Evolutionary conservation across 148 eudicot species (phyloP).

Genomic region (Silene latifolia): DNA sequence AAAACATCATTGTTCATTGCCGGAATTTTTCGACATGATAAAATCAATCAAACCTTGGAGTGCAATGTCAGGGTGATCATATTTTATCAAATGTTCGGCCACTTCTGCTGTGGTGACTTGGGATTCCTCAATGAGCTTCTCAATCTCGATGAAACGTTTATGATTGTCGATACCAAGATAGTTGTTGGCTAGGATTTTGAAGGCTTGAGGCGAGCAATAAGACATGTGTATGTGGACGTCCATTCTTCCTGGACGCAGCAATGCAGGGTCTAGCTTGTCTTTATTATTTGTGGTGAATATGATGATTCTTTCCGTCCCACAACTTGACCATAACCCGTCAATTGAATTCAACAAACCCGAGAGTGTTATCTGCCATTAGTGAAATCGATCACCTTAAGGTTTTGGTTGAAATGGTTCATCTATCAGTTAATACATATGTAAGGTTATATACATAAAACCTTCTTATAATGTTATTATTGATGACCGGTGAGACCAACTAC

Average conservation of each 20-base stretch:
- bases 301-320: slow-evolving; percentile 53
- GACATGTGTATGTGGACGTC: slow-evolving; percentile 60
- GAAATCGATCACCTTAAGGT: no score
- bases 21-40: slow-evolving; percentile 22
- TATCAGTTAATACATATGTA: no score
- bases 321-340: slow-evolving; percentile 64
- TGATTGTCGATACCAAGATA: slow-evolving; percentile 36
- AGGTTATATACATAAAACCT: no score
- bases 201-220: slow-evolving; percentile 38
- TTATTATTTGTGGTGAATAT: slow-evolving; percentile 62
- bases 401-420: no score
- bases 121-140: slow-evolving; percentile 17
- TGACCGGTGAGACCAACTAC: no score
- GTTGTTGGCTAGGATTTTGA: slow-evolving; percentile 36
- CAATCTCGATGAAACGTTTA: slow-evolving; percentile 26
- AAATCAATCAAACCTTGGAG: slow-evolving; percentile 29
- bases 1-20: no score
- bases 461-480: no score
- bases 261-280: slow-evolving; percentile 56
- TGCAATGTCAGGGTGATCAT: slow-evolving; percentile 21
- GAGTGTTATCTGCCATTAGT: slow-evolving; percentile 41
- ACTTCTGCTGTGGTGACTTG: slow-evolving; percentile 47
- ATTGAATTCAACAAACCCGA: slow-evolving; percentile 55
- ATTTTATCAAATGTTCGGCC: slow-evolving; percentile 41
- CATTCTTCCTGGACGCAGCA: slow-evolving; percentile 64